Evolutionary conservation across 2,329 filamentous ascomycete genomes (phyloP), one percentile per base, ranked within the genome.

Genomic region (Phialemonium atrogriseum): DNA sequence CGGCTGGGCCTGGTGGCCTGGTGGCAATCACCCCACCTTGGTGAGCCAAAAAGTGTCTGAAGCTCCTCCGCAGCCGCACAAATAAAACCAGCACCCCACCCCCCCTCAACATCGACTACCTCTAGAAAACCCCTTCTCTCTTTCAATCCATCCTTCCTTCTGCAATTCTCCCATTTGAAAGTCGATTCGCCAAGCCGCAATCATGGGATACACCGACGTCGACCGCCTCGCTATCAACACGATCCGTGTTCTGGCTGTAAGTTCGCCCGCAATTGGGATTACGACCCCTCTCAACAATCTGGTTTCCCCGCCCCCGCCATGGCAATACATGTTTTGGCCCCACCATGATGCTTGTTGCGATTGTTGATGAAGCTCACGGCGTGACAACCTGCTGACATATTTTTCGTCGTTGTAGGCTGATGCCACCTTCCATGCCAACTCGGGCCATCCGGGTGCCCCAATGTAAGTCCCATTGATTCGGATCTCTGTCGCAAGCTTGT

Each of bases 141-240:
- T 27, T 33, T 22, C 20, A 8, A 7, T 22, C 17, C 27, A 28
- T 16, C 7, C 23, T 20, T 7, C 3, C 7, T 14, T 28, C 16
- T 19, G 19, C 19, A 28, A 19, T 17, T 21, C 17, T 12, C 11
- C 10, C 15, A n/a, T n/a, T n/a, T n/a, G n/a, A n/a, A n/a, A n/a
- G n/a, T n/a, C n/a, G n/a, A n/a, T n/a, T n/a, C n/a, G n/a, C n/a
- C n/a, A 31, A 36, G 33, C 41, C 57, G 64, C 58, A 62, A 77
- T 56, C 62, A 96, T 96, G 89, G 79, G 79, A 62, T 95, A 84
- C 76, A 73, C 74, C 60, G 84, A 96, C 55, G 63, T 80, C 57
- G 91, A 98, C 64, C 70, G 81, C 73, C 77, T 87, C 66, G 84
- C 86, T 58, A 86, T 98, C 70, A 96, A 96, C 81, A 94, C 89